phyloP scores from a whole-genome alignment of 225 moss, liverwort and hornwort genomes.

The Anthoceros angustus region DNA sequence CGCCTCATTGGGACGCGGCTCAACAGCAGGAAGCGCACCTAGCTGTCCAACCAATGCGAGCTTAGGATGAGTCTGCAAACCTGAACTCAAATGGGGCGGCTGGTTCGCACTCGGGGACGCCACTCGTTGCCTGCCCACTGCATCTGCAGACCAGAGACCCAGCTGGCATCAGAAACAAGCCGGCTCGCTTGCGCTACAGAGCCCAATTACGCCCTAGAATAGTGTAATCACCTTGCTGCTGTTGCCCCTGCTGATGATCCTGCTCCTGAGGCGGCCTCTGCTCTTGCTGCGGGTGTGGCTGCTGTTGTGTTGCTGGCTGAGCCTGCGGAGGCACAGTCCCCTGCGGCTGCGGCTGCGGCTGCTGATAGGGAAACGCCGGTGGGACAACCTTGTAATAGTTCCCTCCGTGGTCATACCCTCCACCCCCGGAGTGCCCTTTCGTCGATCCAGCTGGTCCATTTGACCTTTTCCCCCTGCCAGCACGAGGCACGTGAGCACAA shows the following conservation, averaged over 20 bases:
- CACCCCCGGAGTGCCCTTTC: slow-evolving; percentile 46
- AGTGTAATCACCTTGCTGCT: not conserved
- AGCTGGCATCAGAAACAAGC: not conserved
- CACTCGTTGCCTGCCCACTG: slow-evolving; percentile 56
- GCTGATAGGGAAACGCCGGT: slow-evolving; percentile 28
- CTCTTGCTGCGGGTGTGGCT: slow-evolving; percentile 24
- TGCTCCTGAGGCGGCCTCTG: slow-evolving; percentile 38
- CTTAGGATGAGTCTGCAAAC: slow-evolving; percentile 40
- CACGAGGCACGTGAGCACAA: not conserved
- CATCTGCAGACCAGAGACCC: slow-evolving; percentile 12
- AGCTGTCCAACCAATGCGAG: slow-evolving; percentile 8
- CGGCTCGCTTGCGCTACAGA: not conserved
- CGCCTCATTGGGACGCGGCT: not conserved
- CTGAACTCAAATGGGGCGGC: slow-evolving; percentile 34
- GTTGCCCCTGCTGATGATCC: slow-evolving; percentile 36
- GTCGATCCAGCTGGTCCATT: slow-evolving; percentile 69
- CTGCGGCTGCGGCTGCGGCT: slow-evolving; percentile 29
- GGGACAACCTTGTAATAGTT: slow-evolving; percentile 29
- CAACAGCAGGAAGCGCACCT: slow-evolving; percentile 11
- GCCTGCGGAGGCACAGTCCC: slow-evolving; percentile 42
- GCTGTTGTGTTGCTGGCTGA: slow-evolving; percentile 30
- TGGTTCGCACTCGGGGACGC: slow-evolving; percentile 52
- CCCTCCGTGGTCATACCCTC: slow-evolving; percentile 52
- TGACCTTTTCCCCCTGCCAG: slow-evolving; percentile 72
- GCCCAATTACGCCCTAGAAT: not conserved